These are phyloP conservation scores for Shiraia sp. DNA, from an alignment of 2,329 filamentous ascomycete species.

Conservation along the genomic window DNA sequence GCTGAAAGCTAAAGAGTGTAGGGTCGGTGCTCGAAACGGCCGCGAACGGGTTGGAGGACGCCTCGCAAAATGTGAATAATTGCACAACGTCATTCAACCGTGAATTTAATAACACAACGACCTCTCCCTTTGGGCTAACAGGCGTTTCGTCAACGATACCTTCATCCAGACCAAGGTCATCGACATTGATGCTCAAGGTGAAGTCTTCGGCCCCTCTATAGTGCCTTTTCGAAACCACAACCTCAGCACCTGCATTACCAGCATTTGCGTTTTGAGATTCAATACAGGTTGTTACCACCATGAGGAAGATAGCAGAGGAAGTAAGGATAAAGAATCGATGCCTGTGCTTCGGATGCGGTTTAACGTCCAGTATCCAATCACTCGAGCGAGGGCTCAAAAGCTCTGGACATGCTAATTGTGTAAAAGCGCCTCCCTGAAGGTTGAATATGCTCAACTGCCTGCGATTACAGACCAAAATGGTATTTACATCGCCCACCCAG, in stretches of 20 bases:
- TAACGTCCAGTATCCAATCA: conserved; percentile 63
- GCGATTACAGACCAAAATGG: conserved; percentile 59
- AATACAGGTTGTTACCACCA: conserved; percentile 47
- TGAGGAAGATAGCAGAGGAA: conserved; percentile 54
- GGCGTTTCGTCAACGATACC: background rate
- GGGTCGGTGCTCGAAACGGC: conserved; percentile 31
- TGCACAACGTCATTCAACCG: conserved; percentile 34
- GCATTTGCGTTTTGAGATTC: conserved; percentile 19
- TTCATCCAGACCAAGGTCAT: conserved; percentile 7
- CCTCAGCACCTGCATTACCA: conserved; percentile 34
- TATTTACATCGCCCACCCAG: conserved; percentile 54
- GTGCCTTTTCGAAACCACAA: conserved; percentile 57
- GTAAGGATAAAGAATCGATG: conserved; percentile 65
- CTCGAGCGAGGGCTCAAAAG: conserved; percentile 29
- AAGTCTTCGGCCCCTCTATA: conserved; percentile 59
- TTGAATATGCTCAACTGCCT: conserved; percentile 41
- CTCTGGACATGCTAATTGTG: conserved; percentile 24
- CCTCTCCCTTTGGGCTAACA: conserved; percentile 26
- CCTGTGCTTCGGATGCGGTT: conserved; percentile 51
- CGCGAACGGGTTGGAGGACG: conserved; percentile 6
- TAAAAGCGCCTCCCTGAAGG: conserved; percentile 28
- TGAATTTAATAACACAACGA: conserved; percentile 38
- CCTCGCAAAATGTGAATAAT: conserved; percentile 30
- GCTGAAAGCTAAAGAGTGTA: conserved; percentile 19
- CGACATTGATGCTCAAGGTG: conserved; percentile 48